Evolutionary conservation across 2,329 filamentous ascomycete genomes (phyloP).

Genomic region (Apiospora malaysiana): DNA sequence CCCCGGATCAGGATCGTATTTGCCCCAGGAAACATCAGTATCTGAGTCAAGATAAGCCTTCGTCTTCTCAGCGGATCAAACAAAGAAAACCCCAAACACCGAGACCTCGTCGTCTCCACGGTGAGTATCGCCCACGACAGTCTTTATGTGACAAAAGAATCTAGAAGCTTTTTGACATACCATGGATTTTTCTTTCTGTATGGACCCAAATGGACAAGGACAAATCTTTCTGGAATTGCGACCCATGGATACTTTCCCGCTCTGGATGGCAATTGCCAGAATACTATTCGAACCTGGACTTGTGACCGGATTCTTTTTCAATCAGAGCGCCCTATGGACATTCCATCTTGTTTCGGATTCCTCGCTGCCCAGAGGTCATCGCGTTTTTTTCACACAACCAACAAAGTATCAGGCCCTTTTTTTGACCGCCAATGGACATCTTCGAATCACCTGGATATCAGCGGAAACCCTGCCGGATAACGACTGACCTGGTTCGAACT

Average conservation of each 20-base stretch:
- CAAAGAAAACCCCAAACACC: constrained; percentile 32
- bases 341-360: neutral
- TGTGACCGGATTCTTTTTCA: constrained; percentile 15
- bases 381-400: constrained; percentile 2
- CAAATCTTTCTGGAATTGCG: constrained; percentile 9
- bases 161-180: constrained; percentile 13
- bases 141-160: constrained; percentile 33
- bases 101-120: constrained; percentile 27
- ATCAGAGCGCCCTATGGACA: neutral
- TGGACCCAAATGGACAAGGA: constrained; percentile 27
- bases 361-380: constrained; percentile 13
- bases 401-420: constrained; percentile 7
- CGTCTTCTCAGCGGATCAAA: constrained; percentile 36
- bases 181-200: constrained; percentile 19
- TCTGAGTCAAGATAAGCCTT: constrained; percentile 29
- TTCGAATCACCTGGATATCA: constrained; percentile 4
- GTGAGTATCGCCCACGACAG: constrained; percentile 48
- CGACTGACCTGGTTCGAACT: neutral
- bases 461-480: neutral
- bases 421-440: neutral
- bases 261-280: constrained; percentile 10
- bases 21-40: constrained; percentile 22
- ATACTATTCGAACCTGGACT: constrained; percentile 14
- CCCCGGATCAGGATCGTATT: constrained; percentile 23
- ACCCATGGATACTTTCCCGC: neutral